phyloP scores from a whole-genome alignment of 129 eudicot species.

The Arctium lappa region DNA sequence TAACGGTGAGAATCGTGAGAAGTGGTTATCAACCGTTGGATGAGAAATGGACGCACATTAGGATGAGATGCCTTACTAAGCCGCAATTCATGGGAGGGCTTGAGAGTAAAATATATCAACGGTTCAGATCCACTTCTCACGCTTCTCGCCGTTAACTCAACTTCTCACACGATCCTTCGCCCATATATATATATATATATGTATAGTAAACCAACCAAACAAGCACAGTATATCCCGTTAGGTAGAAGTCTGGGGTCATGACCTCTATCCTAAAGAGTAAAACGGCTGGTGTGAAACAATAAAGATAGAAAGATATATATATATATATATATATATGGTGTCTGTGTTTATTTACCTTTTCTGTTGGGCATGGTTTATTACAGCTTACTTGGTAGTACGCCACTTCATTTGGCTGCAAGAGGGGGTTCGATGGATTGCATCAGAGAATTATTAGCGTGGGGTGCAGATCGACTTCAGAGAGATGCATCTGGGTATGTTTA shows the following conservation, averaged over 20 bases:
- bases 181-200: no score
- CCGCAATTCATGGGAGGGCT: no score
- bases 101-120: no score
- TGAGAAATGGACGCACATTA: no score
- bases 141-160: no score
- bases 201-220: neutral
- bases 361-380: conserved; percentile 7
- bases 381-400: conserved; percentile 91
- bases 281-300: neutral
- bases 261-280: neutral
- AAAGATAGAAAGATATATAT: no score
- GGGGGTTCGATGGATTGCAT: conserved; percentile 97
- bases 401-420: conserved; percentile 98
- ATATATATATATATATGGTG: neutral
- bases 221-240: neutral
- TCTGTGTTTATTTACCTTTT: conserved; percentile 2
- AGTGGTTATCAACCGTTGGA: no score
- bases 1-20: no score
- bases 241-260: neutral
- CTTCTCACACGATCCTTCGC: no score
- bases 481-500: conserved; percentile 37
- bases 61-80: no score
- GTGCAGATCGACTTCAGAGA: conserved; percentile 83
- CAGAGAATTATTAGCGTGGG: conserved; percentile 95
- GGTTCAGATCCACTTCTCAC: no score